These are phyloP conservation scores for Colletotrichum viniferum DNA, from an alignment of 2,329 filamentous ascomycete species.

Conservation along the genomic window DNA sequence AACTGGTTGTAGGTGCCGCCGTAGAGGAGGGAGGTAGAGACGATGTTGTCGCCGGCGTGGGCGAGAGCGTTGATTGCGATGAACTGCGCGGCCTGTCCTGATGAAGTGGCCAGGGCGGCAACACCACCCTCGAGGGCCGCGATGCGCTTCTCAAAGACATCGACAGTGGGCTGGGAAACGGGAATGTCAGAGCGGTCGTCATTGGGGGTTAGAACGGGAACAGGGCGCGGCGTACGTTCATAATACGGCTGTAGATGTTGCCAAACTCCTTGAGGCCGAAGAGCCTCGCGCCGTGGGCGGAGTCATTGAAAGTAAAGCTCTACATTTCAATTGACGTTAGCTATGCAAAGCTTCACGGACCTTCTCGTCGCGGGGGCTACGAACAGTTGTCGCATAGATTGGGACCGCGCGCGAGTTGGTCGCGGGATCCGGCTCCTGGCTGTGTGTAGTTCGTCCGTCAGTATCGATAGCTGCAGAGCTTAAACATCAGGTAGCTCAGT, in stretches of 20 bases:
- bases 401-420: conserved; percentile 92
- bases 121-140: conserved; percentile 94
- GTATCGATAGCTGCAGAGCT: neutral
- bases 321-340: conserved; percentile 34
- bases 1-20: conserved; percentile 98
- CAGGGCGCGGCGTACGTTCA: conserved; percentile 70
- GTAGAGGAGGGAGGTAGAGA: conserved; percentile 89
- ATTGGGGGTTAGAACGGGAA: neutral
- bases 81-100: conserved; percentile 91
- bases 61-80: conserved; percentile 87
- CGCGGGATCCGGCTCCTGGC: conserved; percentile 77
- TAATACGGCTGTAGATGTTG: conserved; percentile 97
- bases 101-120: conserved; percentile 82
- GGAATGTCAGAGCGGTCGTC: neutral
- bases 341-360: neutral
- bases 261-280: conserved; percentile 97
- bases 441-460: conserved; percentile 37
- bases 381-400: conserved; percentile 86
- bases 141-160: conserved; percentile 95
- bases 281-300: conserved; percentile 89
- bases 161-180: conserved; percentile 76
- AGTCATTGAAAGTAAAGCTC: conserved; percentile 95
- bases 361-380: neutral
- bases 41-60: conserved; percentile 88
- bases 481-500: neutral